Base-by-base conservation (phyloP, 148 eudicot species). In the Limonium bicolor region DNA sequence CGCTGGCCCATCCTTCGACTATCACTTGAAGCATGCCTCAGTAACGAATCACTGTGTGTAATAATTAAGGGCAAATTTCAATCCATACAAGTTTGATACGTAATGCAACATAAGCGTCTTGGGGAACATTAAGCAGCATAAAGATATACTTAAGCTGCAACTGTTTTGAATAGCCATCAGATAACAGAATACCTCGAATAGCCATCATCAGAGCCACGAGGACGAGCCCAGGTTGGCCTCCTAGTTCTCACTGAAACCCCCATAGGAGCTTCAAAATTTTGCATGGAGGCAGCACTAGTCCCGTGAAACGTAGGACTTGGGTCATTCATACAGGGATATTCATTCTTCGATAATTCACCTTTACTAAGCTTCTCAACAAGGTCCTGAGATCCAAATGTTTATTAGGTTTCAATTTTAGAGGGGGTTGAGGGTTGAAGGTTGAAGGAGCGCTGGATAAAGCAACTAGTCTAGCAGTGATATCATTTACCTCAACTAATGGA, bases 181-280 rank as follows among this genome's bases (percentile, higher is more conserved):
- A n/a, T n/a, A 47, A 16, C 45, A n/a, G 37, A 18, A 43, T 69
- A 88, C 97, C 97, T 88, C 26, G 86, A 77, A 64, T 88, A 83
- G 27, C 97, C 97, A 70, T 88, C 97, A 59, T 88, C 97, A 54
- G 97, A 88, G 49, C 47, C 63, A 55, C 94, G 74, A 72, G 94
- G 79, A 20, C 92, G 78, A 51, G 97, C 97, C 97, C 97, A 88
- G 30, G 97, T 83, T 41, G 94, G 86, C 23, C 92, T 71, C 53
- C 86, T 74, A 12, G 84, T 76, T 73, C 92, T 81, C 80, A 69
- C 73, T 48, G 97, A 88, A 34, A 74, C 92, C 20, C 88, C 72
- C 57, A 73, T 53, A 50, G 86, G 74, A 41, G 51, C 46, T 57
- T 69, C 82, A 62, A 51, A 61, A 50, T 51, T 53, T 52, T 70